phyloP scores from a whole-genome alignment of 306 rosid species.

The Leucaena leucocephala region DNA sequence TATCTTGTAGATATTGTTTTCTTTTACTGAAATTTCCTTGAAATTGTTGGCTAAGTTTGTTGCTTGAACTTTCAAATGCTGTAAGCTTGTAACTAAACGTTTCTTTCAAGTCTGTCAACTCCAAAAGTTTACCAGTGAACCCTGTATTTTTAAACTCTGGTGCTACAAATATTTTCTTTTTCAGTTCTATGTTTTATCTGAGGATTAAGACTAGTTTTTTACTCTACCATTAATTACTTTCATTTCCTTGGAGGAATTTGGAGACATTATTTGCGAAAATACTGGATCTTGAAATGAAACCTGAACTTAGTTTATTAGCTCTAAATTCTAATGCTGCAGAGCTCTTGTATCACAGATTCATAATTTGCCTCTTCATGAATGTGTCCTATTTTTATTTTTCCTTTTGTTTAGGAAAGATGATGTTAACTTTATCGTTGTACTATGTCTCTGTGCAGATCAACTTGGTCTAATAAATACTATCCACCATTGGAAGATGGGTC shows the following conservation, averaged over 20 bases:
- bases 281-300: slow-evolving; percentile 22
- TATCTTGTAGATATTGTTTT: background rate
- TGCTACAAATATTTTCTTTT: slow-evolving; percentile 1
- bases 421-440: background rate
- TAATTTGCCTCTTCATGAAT: slow-evolving; percentile 7
- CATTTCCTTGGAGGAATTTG: slow-evolving; percentile 17
- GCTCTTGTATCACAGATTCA: slow-evolving; percentile 13
- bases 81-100: background rate
- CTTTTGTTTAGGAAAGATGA: background rate
- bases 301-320: background rate
- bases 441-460: slow-evolving; percentile 66
- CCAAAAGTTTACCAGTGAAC: background rate
- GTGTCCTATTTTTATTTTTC: background rate
- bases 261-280: background rate
- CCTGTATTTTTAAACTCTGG: background rate
- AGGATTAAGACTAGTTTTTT: slow-evolving; percentile 15
- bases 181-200: slow-evolving; percentile 14
- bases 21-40: background rate
- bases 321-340: background rate
- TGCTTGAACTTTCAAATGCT: background rate
- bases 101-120: background rate
- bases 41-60: background rate
- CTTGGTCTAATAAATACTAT: slow-evolving; percentile 94
- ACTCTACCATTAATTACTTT: slow-evolving; percentile 1
- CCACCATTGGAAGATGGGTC: slow-evolving; percentile 87